Evolutionary conservation across 2,329 filamentous ascomycete species (phyloP).

Genomic region (Cadophora luteo-olivacea): DNA sequence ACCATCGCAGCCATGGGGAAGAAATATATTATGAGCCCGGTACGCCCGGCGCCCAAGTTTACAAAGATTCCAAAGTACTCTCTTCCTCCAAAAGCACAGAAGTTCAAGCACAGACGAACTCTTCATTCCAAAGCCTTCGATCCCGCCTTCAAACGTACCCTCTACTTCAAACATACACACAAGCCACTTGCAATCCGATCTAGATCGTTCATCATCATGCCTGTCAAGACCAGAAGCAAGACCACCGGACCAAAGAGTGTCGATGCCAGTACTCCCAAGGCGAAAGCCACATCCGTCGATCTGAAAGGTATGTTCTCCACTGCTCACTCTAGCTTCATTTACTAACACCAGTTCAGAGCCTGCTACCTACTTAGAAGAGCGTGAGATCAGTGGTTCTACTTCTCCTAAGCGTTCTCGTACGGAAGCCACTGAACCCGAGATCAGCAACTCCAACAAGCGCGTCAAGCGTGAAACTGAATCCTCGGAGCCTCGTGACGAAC

Average conservation of each 20-base stretch:
- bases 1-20: constrained; percentile 13
- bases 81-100: constrained; percentile 1
- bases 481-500: background rate
- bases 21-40: constrained; percentile 4
- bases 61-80: background rate
- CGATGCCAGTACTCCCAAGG: background rate
- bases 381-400: too few species aligned
- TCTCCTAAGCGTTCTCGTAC: constrained; percentile 7
- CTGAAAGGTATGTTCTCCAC: background rate
- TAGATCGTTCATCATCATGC: background rate
- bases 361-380: background rate
- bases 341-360: background rate
- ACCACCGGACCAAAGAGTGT: background rate
- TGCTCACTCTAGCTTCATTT: background rate
- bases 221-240: constrained; percentile 5
- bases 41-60: constrained; percentile 9
- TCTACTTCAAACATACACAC: background rate
- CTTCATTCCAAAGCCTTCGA: constrained; percentile 2
- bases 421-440: constrained; percentile 4
- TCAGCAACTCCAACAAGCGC: background rate
- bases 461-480: background rate
- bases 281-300: background rate
- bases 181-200: constrained; percentile 14
- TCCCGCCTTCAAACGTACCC: background rate
- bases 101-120: background rate